phyloP scores from a whole-genome alignment of 108 stramenopile genomes.

The Cyclotella atomus region DNA sequence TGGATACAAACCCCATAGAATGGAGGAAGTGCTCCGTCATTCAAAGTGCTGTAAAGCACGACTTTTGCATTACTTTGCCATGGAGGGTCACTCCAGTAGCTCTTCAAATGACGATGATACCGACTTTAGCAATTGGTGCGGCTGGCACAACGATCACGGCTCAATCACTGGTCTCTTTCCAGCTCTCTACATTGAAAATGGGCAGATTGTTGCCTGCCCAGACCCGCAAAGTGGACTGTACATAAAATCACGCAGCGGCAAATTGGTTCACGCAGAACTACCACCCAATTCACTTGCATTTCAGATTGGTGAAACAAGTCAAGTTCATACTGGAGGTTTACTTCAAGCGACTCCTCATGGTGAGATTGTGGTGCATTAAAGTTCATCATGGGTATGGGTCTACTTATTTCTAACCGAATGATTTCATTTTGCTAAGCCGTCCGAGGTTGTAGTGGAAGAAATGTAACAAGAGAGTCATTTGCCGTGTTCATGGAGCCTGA shows the following conservation, averaged over 20 bases:
- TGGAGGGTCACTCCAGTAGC: neutral
- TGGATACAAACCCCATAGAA: slow-evolving; percentile 49
- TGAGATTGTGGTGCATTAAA: slow-evolving; percentile 4
- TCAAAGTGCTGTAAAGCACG: slow-evolving; percentile 86
- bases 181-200: slow-evolving; percentile 76
- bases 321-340: slow-evolving; percentile 90
- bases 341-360: slow-evolving; percentile 95
- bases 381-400: neutral
- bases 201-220: slow-evolving; percentile 43
- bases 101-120: slow-evolving; percentile 4
- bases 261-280: slow-evolving; percentile 63
- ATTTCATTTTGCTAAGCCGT: slow-evolving; percentile 49
- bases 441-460: slow-evolving; percentile 53
- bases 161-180: slow-evolving; percentile 89
- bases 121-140: slow-evolving; percentile 87
- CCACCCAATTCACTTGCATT: slow-evolving; percentile 79
- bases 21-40: slow-evolving; percentile 62
- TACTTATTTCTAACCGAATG: neutral
- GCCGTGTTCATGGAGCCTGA: slow-evolving; percentile 86
- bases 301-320: slow-evolving; percentile 92
- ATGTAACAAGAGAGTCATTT: slow-evolving; percentile 70
- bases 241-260: slow-evolving; percentile 71
- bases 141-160: slow-evolving; percentile 92
- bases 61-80: slow-evolving; percentile 92
- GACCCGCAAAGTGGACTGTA: slow-evolving; percentile 81